A percentile compares a stretch with the other conserved stretches of the same genome.
Evolutionary conservation across 768 basidiomycete genomes (phyloP).

Genomic region (Auriscalpium orientale): DNA sequence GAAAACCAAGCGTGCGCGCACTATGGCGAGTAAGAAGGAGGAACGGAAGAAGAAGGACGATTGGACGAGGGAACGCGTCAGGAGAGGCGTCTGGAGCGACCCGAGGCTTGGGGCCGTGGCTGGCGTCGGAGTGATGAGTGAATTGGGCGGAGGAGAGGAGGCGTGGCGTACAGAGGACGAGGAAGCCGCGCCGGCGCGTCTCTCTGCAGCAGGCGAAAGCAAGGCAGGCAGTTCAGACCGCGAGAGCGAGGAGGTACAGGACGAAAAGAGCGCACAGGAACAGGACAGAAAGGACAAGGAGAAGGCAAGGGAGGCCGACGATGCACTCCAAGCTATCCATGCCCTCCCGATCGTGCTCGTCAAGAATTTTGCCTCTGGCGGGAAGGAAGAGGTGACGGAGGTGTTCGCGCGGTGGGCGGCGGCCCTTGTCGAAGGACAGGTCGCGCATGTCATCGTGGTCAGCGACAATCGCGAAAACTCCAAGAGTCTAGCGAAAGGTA

Average conservation of each 20-base stretch:
- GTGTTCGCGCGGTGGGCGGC: conserved; percentile 85
- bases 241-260: background rate
- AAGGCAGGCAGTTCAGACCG: background rate
- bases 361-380: conserved; percentile 58
- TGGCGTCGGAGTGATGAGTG: conserved; percentile 81
- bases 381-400: conserved; percentile 63
- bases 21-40: conserved; percentile 31
- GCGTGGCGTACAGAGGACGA: conserved; percentile 32
- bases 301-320: conserved; percentile 21
- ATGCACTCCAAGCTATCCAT: conserved; percentile 40
- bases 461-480: conserved; percentile 86
- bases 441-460: conserved; percentile 87
- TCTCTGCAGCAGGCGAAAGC: background rate
- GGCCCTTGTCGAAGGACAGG: conserved; percentile 68
- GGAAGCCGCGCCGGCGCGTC: conserved; percentile 8
- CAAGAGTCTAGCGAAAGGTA: conserved; percentile 79
- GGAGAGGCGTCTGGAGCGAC: conserved; percentile 75
- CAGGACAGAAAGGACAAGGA: no score
- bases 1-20: conserved; percentile 32
- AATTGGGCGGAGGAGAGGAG: conserved; percentile 82
- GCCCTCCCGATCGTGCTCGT: conserved; percentile 83
- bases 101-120: conserved; percentile 78
- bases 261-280: no score
- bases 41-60: conserved; percentile 30
- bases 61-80: conserved; percentile 39